These are phyloP conservation scores for Paxillus involutus DNA, from an alignment of 768 basidiomycete species.

Conservation along the genomic window DNA sequence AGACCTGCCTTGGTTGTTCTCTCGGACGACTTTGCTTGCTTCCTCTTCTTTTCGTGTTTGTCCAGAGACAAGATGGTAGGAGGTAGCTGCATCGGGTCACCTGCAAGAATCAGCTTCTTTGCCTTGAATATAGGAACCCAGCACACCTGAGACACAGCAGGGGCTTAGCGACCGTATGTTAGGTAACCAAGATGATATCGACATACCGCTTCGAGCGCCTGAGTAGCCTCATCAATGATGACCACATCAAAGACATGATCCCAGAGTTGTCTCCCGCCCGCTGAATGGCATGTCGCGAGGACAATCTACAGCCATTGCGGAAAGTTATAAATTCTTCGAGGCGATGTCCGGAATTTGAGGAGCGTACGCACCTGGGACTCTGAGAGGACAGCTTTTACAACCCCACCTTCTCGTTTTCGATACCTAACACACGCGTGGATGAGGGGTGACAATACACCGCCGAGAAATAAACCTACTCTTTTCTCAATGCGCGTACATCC, in stretches of 20 bases:
- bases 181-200: not conserved
- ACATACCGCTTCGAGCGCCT: constrained; percentile 89
- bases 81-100: constrained; percentile 94
- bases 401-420: constrained; percentile 82
- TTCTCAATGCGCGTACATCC: constrained; percentile 80
- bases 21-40: constrained; percentile 2
- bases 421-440: constrained; percentile 50
- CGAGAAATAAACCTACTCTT: constrained; percentile 64
- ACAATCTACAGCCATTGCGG: constrained; percentile 56
- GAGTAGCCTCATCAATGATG: constrained; percentile 97
- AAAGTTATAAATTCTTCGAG: not conserved
- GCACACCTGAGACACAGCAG: constrained; percentile 40
- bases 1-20: not conserved
- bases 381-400: constrained; percentile 76
- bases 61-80: constrained; percentile 83
- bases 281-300: constrained; percentile 91
- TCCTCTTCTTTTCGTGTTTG: constrained; percentile 35
- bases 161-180: not conserved
- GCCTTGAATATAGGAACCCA: constrained; percentile 96
- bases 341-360: not conserved
- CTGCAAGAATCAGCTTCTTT: constrained; percentile 86
- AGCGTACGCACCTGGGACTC: constrained; percentile 62
- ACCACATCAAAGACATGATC: constrained; percentile 86
- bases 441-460: not conserved
- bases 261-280: constrained; percentile 80